phyloP scores from a whole-genome alignment of 805 yeast genomes.

The Cyberlindnera mycetangii region DNA sequence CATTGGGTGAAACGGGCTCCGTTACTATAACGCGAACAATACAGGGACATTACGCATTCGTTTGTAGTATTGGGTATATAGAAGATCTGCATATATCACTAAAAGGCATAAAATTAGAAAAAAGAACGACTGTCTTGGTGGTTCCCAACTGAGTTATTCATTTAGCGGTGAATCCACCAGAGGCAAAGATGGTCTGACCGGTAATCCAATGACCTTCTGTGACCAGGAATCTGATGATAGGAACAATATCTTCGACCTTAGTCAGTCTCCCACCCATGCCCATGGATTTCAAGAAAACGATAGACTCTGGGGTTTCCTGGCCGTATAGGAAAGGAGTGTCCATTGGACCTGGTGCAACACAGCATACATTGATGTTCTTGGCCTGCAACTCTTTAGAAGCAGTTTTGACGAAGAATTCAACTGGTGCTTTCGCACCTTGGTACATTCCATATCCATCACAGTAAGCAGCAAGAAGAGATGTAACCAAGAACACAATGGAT shows the following conservation, averaged over 20 bases:
- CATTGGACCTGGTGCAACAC: conserved; percentile 67
- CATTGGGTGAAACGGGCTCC: too few species aligned
- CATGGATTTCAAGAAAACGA: conserved; percentile 53
- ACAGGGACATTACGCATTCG: too few species aligned
- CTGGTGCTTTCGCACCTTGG: conserved; percentile 58
- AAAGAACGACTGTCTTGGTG: too few species aligned
- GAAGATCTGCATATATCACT: too few species aligned
- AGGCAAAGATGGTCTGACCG: conserved; percentile 64
- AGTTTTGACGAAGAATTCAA: conserved; percentile 49
- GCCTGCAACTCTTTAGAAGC: conserved; percentile 51
- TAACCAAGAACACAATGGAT: conserved; percentile 52
- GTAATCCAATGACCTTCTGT: conserved; percentile 69
- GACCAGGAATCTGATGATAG: conserved; percentile 56
- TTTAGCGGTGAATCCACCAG: conserved; percentile 67
- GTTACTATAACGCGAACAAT: too few species aligned
- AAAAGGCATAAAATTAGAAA: too few species aligned
- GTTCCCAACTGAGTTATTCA: too few species aligned
- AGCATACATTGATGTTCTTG: conserved; percentile 47
- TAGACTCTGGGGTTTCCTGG: conserved; percentile 51
- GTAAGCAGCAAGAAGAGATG: conserved; percentile 66
- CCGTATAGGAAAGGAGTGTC: conserved; percentile 64
- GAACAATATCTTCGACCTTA: conserved; percentile 57
- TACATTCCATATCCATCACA: conserved; percentile 49
- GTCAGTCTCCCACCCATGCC: conserved; percentile 51
- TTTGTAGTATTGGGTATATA: too few species aligned